Evolutionary conservation across 306 rosid species (phyloP), one percentile per base, ranked within the genome.

Genomic region (Fagus sylvatica): DNA sequence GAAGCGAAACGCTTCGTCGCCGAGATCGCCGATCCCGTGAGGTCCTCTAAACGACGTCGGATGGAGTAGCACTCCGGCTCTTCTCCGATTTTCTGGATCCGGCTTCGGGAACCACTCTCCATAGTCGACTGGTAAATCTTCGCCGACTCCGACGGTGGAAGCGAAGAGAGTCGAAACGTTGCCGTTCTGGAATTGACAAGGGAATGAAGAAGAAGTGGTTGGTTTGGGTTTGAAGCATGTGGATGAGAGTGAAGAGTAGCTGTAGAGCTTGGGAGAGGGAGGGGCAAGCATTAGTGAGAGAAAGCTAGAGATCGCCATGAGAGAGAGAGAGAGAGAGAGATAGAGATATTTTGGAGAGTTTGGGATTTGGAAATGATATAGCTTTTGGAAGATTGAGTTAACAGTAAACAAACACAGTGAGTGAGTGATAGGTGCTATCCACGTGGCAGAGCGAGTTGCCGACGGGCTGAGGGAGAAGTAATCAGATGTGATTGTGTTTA

Each of bases 1-100:
- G 85, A 92, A 94, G 8, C 89, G 88, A 41, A 92, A 89, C 7
- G 95, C 95, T 87, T 94, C 91, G 4, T 83, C 83, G 2, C 97
- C 97, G 73, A 94, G 85, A 82, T 94, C 97, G 36, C 98, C 98
- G 55, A 94, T 89, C 39, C 97, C 97, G 9, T 88, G 75, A 37
- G 98, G 97, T 1, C 98, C 93, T 2, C 85, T 85, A 81, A 92
- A 89, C 83, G 97, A 94, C 66, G 98, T 92, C 79, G 98, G 98
- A 73, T 94, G 98, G 66, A 94, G 93, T 4, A 89, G 40, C 69
- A 94, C 88, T 22, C 98, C 97, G 16, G 97, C 94, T 85, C 98
- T 89, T 80, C 93, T 87, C 55, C 89, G 95, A 51, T 76, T 69
- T 0, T 65, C 40, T 6, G 86, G 90, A 56, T 83, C 40, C 6